Percentiles rank a stretch among this genome's conserved stretches.
phyloP scores from a whole-genome alignment of 2,329 filamentous ascomycete species.

The Scopulariopsis brevicaulis region DNA sequence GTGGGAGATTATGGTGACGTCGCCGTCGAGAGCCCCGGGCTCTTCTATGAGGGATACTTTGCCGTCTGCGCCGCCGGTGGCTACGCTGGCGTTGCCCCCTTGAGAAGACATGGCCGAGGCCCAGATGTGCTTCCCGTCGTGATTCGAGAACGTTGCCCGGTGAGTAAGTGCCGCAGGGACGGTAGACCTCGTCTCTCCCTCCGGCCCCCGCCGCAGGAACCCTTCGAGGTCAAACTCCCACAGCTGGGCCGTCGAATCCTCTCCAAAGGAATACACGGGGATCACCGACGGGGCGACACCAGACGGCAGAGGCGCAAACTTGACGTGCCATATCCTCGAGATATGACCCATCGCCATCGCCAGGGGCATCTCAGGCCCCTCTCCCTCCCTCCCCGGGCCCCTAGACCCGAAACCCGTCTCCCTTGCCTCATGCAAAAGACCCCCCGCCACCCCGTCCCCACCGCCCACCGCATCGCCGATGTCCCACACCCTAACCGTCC shows the following conservation, averaged over 20 bases:
- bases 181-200: background rate
- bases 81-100: conserved; percentile 30
- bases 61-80: conserved; percentile 80
- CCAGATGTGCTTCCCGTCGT: conserved; percentile 89
- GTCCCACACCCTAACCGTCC: conserved; percentile 83
- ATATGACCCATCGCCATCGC: conserved; percentile 75
- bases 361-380: conserved; percentile 28
- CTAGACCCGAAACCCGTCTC: conserved; percentile 52
- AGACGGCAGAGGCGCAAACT: conserved; percentile 38
- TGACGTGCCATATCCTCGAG: conserved; percentile 82
- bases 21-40: background rate
- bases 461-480: conserved; percentile 40
- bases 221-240: conserved; percentile 48
- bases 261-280: conserved; percentile 66
- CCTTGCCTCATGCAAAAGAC: conserved; percentile 21
- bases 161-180: background rate
- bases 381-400: conserved; percentile 5
- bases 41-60: conserved; percentile 39
- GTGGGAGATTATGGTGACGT: background rate
- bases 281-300: conserved; percentile 15
- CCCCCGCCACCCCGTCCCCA: conserved; percentile 16
- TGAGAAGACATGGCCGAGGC: conserved; percentile 39
- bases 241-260: conserved; percentile 66
- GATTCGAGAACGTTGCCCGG: conserved; percentile 49
- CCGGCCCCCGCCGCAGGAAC: background rate